Base-by-base conservation (phyloP, 2,329 filamentous ascomycete genomes). In the Metarhizium brunneum region DNA sequence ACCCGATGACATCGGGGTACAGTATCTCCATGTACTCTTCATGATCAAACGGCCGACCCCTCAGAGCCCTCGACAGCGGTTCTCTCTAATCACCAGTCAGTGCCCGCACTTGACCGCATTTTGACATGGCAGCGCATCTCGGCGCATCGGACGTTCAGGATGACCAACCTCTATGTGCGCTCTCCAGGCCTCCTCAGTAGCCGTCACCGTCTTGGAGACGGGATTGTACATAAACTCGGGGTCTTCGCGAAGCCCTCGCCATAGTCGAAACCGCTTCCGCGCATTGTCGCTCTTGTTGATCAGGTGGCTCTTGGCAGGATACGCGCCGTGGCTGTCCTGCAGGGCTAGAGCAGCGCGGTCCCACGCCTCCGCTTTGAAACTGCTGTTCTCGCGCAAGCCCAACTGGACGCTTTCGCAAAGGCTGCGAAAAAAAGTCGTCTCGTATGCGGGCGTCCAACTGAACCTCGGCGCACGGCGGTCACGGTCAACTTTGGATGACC, bases 281-380 rank as follows among this genome's bases (percentile, higher is more conserved):
- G 81, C 81, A 66, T 84, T 84, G 68, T 84, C 81, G 60, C 79
- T 81, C 69, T 84, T 84, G 71, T 84, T 84, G 67, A 84, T 82
- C 40, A 84, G 76, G 54, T 84, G 81, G 61, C 75, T 78, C 69
- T 83, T 83, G 58, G 80, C 76, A n/a, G 80, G 79, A 59, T 75
- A 81, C 49, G 80, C 79, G 63, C 73, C 72, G 62, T 83, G 81
- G 54, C 74, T 75, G 35, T 80, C 77, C 68, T 78, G 75, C 54
- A 84, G 68, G 36, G 78, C 79, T 50, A 73, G 70, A 55, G 76
- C 75, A 49, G 81, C 81, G 60, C 79, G 78, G 56, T 83, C 78
- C 81, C 81, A 84, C 2, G 80, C 81, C 63, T 82, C 80, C 18
- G 77, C 73, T 68, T 84, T 83, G 73, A 84, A 83, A 71, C 78